Conservation (phyloP, 352 stramenopile genomes). For the Globisporangium rhizosaccharum region DNA sequence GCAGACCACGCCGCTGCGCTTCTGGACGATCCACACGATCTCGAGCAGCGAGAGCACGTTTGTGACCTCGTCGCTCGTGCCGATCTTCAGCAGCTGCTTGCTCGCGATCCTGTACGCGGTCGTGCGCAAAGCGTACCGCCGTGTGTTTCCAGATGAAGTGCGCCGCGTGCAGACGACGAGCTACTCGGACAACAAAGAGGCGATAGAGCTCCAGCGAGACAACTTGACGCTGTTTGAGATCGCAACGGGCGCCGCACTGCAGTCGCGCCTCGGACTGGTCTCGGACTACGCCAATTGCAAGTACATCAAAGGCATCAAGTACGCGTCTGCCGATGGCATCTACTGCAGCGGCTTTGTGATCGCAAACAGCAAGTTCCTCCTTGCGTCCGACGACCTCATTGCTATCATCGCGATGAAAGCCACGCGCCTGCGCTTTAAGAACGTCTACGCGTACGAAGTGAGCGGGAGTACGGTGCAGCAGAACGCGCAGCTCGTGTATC, state of each 20-base stretch:
- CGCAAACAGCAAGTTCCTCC: slow-evolving; percentile 21
- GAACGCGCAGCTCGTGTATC: background rate
- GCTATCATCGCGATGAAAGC: slow-evolving; percentile 8
- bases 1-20: too few relatives aligned
- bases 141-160: too few relatives aligned
- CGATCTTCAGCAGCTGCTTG: slow-evolving; percentile 13
- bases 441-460: slow-evolving; percentile 8
- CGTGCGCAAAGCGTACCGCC: slow-evolving; percentile 8
- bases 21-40: too few relatives aligned
- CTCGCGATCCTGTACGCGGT: too few relatives aligned
- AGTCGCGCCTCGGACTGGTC: background rate
- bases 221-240: slow-evolving; percentile 18
- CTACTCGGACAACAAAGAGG: too few relatives aligned
- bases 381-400: slow-evolving; percentile 18
- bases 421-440: too few relatives aligned
- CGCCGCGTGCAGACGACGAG: too few relatives aligned
- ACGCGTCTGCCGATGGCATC: background rate
- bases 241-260: slow-evolving; percentile 3
- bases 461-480: background rate
- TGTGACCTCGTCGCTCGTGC: slow-evolving; percentile 1
- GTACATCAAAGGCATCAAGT: slow-evolving; percentile 1
- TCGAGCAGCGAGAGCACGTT: too few relatives aligned
- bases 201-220: slow-evolving; percentile 2
- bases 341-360: slow-evolving; percentile 24
- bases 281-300: background rate